These are phyloP conservation scores for Solanum chaucha DNA, from an alignment of 257 asterid species.

Conservation along the genomic window DNA sequence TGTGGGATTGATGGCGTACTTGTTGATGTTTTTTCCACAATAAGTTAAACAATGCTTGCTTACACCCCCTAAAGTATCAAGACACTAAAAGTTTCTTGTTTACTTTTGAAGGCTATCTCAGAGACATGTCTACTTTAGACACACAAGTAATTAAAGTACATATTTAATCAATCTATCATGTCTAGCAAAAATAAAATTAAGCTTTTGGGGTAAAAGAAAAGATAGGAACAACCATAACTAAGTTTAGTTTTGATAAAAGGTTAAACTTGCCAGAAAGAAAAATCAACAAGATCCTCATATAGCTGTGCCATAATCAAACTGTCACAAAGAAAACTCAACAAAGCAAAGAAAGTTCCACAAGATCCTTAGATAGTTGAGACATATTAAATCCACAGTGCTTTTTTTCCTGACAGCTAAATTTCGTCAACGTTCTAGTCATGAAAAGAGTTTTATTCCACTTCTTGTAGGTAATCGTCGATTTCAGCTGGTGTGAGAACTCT, in stretches of 20 bases:
- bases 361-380: not conserved
- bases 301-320: not conserved
- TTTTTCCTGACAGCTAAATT: not conserved
- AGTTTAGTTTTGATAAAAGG: not conserved
- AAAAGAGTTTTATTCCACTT: constrained; percentile 49
- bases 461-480: constrained; percentile 88
- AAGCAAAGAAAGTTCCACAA: not conserved
- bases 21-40: not conserved
- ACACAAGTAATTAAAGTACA: not conserved
- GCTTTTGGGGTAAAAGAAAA: not conserved
- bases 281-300: not conserved
- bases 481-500: constrained; percentile 88
- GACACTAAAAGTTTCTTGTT: not conserved
- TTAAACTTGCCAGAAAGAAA: not conserved
- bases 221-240: not conserved
- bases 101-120: not conserved
- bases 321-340: not conserved
- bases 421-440: not conserved
- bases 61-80: not conserved
- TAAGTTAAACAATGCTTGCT: not conserved
- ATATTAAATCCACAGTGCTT: not conserved
- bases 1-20: not conserved
- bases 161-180: not conserved
- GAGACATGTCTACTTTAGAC: not conserved
- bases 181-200: not conserved